Conservation (phyloP, 352 stramenopile species). For the Phytophthora vignae region DNA sequence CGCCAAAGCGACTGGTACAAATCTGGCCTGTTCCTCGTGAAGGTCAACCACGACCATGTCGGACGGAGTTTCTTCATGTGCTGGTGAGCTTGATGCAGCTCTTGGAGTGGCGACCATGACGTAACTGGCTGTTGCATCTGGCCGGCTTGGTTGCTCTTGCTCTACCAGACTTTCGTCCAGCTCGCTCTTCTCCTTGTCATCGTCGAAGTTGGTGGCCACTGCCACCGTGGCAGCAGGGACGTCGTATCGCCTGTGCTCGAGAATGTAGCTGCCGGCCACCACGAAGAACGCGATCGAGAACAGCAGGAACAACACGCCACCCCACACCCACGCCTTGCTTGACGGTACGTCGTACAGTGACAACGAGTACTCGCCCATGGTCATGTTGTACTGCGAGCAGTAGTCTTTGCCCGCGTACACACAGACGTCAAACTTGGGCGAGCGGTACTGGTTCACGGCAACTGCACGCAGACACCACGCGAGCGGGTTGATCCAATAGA, state of each 20-base stretch:
- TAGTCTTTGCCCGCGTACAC: slow-evolving; percentile 36
- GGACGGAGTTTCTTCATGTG: not conserved
- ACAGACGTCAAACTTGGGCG: slow-evolving; percentile 34
- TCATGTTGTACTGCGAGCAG: slow-evolving; percentile 36
- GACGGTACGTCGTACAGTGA: slow-evolving; percentile 40
- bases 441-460: slow-evolving; percentile 46
- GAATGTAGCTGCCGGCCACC: slow-evolving; percentile 25
- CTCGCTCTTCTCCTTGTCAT: slow-evolving; percentile 14
- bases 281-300: slow-evolving; percentile 38
- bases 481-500: slow-evolving; percentile 69
- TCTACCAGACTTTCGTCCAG: slow-evolving; percentile 10
- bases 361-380: slow-evolving; percentile 41
- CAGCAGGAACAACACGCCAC: slow-evolving; percentile 24
- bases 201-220: slow-evolving; percentile 7
- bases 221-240: slow-evolving; percentile 19
- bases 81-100: not conserved
- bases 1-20: slow-evolving; percentile 33
- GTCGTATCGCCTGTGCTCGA: slow-evolving; percentile 42
- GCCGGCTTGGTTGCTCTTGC: slow-evolving; percentile 5
- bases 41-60: slow-evolving; percentile 28
- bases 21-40: slow-evolving; percentile 18
- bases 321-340: slow-evolving; percentile 31
- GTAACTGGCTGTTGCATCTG: slow-evolving; percentile 16
- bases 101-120: slow-evolving; percentile 23
- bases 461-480: slow-evolving; percentile 49